These are phyloP conservation scores for Coprinopsis strossmayeri DNA, from an alignment of 768 basidiomycete genomes.

Conservation along the genomic window DNA sequence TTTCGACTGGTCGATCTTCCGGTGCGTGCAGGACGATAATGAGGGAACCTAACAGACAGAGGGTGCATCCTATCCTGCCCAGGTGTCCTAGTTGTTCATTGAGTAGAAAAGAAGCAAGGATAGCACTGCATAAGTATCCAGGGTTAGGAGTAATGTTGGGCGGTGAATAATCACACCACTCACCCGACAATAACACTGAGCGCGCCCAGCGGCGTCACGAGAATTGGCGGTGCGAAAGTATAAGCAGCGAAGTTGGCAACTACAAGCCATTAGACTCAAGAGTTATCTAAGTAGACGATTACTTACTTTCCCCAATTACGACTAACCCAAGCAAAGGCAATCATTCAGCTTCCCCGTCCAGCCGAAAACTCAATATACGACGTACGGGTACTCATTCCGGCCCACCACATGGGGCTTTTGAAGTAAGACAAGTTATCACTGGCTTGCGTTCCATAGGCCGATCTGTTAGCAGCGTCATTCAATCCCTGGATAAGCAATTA, in stretches of 20 bases:
- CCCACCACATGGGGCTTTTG: conserved; percentile 95
- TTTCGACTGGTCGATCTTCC: conserved; percentile 87
- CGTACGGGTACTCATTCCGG: conserved; percentile 87
- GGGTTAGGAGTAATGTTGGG: background rate
- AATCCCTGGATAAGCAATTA: conserved; percentile 55
- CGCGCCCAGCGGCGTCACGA: conserved; percentile 98
- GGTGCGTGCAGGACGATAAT: conserved; percentile 97
- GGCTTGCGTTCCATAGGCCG: conserved; percentile 44
- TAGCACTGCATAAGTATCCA: conserved; percentile 50
- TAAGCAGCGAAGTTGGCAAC: conserved; percentile 94
- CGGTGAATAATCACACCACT: conserved; percentile 20
- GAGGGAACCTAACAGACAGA: conserved; percentile 81
- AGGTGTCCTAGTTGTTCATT: conserved; percentile 92
- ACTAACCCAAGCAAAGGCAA: conserved; percentile 42
- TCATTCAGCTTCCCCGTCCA: background rate
- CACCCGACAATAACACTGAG: conserved; percentile 95
- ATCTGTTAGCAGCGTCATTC: conserved; percentile 69
- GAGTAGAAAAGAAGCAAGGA: conserved; percentile 89
- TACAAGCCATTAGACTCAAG: conserved; percentile 19
- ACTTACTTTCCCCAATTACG: conserved; percentile 82
- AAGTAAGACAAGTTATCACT: conserved; percentile 86
- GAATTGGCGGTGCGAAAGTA: conserved; percentile 94
- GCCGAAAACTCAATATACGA: conserved; percentile 17
- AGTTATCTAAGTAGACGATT: too few species aligned
- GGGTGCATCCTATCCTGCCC: conserved; percentile 78